phyloP scores from a whole-genome alignment of 2,329 filamentous ascomycete genomes.

The Colletotrichum theobromicola region DNA sequence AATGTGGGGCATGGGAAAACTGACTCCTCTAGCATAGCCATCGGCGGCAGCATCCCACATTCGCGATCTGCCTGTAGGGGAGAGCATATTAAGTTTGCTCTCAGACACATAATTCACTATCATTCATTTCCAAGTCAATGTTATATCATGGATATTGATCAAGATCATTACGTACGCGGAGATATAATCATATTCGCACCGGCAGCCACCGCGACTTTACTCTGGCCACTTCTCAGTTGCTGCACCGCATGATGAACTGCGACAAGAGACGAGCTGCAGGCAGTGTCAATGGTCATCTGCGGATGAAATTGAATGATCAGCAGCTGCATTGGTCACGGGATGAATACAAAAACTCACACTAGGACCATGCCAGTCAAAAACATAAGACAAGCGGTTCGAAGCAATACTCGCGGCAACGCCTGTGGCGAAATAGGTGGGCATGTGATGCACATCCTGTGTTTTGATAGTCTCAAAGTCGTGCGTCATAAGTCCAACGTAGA shows the following conservation, averaged over 20 bases:
- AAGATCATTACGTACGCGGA: not conserved
- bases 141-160: not conserved
- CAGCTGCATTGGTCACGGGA: constrained; percentile 24
- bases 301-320: constrained; percentile 40
- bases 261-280: constrained; percentile 47
- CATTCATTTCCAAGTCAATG: not conserved
- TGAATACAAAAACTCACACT: constrained; percentile 25
- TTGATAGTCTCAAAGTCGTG: constrained; percentile 28
- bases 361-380: constrained; percentile 42
- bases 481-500: constrained; percentile 25
- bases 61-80: constrained; percentile 35
- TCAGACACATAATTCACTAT: not conserved
- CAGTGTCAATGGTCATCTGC: constrained; percentile 47
- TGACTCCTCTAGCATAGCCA: constrained; percentile 60
- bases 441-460: constrained; percentile 25
- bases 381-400: constrained; percentile 44
- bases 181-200: constrained; percentile 27
- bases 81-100: constrained; percentile 34
- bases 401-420: constrained; percentile 37
- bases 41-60: constrained; percentile 50
- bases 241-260: constrained; percentile 45
- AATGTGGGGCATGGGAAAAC: constrained; percentile 33
- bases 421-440: constrained; percentile 32
- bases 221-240: constrained; percentile 36
- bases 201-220: constrained; percentile 28